phyloP scores from a whole-genome alignment of 1,139 yeast genomes.

The Pichia norvegensis region DNA sequence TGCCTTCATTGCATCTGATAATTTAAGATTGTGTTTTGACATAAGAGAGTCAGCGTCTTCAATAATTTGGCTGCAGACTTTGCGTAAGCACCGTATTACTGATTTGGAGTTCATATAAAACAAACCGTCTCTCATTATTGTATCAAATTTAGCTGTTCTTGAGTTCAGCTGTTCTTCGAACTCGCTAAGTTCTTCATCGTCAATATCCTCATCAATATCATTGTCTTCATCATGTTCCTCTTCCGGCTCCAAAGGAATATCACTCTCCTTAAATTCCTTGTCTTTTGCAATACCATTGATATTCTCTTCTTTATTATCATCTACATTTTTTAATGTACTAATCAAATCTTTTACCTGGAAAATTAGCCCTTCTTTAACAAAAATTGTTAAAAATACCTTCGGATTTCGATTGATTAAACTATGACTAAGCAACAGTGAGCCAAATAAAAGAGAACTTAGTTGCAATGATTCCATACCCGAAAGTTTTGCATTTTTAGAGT shows the following conservation, averaged over 20 bases:
- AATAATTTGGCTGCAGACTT: constrained; percentile 12
- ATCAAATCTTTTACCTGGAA: constrained; percentile 38
- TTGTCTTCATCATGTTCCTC: background rate
- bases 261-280: background rate
- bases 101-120: background rate
- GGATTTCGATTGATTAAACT: constrained; percentile 41
- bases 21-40: constrained; percentile 14
- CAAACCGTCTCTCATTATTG: constrained; percentile 9
- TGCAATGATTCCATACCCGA: constrained; percentile 17
- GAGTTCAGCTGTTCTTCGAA: background rate
- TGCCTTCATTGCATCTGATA: constrained; percentile 24
- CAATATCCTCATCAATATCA: constrained; percentile 12
- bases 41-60: constrained; percentile 17
- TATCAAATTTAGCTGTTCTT: background rate
- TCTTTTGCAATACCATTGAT: constrained; percentile 25
- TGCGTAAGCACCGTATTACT: constrained; percentile 12
- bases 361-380: constrained; percentile 69
- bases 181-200: constrained; percentile 14
- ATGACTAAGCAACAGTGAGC: constrained; percentile 46
- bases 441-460: constrained; percentile 40
- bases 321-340: constrained; percentile 4
- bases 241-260: background rate
- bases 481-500: constrained; percentile 10
- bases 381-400: constrained; percentile 36
- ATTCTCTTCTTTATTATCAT: constrained; percentile 21